Evolutionary conservation across 2,329 filamentous ascomycete genomes (phyloP), one percentile per base, ranked within the genome.

Genomic region (Claviceps pazoutovae): DNA sequence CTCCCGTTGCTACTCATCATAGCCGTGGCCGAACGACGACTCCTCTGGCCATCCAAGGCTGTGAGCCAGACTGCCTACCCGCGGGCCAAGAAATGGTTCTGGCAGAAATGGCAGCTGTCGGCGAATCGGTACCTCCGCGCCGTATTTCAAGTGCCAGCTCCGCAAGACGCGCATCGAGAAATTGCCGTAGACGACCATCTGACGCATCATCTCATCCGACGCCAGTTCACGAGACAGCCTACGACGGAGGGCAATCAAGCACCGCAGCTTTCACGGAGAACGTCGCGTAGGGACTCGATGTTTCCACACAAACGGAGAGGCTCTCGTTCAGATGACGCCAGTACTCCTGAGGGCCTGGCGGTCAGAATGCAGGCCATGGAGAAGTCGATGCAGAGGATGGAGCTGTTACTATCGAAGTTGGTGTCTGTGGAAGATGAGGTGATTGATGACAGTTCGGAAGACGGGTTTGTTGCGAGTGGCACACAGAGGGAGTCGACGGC

Each of bases 1-100:
- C 73, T 86, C 2, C 88, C 88, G 0, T 71, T 90, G 5, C 73
- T 94, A 1, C 73, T 91, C 4, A 59, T 84, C 54, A 85, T 94
- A 54, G 80, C 82, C 17, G 68, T 82, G 19, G 76, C 82, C 55
- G 88, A 94, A 66, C 80, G 88, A 49, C 76, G 78, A 5, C 71
- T 80, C 9, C 74, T 90, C 16, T 88, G 85, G 84, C 66, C 62
- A 46, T 60, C 56, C 16, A 58, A 57, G 44, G 42, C 53, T 17
- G 49, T 54, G 52, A 57, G 49, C 34, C 54, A 48, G 49, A 56
- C 57, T 14, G 57, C 59, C 51, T 51, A 51, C 41, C 58, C 60
- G 11, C 56, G 55, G 48, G 59, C 58, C 34, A 63, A 53, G 55
- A 70, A 65, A 42, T 73, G 71, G 56, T 84, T 86, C 60, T 86